Percentiles rank a stretch among this genome's conserved stretches.
These are phyloP conservation scores for Megacollybia marginata DNA, from an alignment of 768 basidiomycete genomes.

Conservation along the genomic window DNA sequence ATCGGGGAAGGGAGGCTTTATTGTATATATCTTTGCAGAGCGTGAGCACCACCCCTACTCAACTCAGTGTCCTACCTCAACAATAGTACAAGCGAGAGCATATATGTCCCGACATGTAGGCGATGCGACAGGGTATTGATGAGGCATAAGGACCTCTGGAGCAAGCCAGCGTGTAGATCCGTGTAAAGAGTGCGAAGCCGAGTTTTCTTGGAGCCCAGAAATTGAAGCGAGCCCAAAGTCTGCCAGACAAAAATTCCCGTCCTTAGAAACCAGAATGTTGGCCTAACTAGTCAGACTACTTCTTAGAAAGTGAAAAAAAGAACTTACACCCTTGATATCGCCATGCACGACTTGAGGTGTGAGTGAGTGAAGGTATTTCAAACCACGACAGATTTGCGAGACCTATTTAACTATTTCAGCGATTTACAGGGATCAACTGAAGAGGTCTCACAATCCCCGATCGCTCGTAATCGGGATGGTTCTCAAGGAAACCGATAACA, in stretches of 20 bases:
- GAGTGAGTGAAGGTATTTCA: conserved; percentile 29
- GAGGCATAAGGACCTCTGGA: conserved; percentile 7
- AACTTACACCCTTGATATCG: conserved; percentile 33
- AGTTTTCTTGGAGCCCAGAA: not conserved
- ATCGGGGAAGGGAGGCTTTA: conserved; percentile 4
- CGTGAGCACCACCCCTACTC: not conserved
- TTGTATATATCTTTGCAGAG: conserved; percentile 3
- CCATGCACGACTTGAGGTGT: conserved; percentile 33
- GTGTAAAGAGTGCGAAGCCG: not conserved
- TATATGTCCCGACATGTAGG: conserved; percentile 5
- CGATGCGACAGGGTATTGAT: not conserved
- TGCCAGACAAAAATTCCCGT: conserved; percentile 20
- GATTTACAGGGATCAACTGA: no score
- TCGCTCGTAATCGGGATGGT: conserved; percentile 17
- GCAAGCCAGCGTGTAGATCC: conserved; percentile 9
- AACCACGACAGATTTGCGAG: conserved; percentile 10
- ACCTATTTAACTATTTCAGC: not conserved
- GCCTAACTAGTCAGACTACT: conserved; percentile 7
- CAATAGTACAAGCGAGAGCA: conserved; percentile 6
- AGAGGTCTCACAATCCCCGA: no score
- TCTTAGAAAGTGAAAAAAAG: not conserved
- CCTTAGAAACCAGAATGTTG: conserved; percentile 21
- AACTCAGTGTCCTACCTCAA: conserved; percentile 3
- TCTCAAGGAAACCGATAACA: conserved; percentile 13
- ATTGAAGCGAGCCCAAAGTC: conserved; percentile 17